Evolutionary conservation across 2,329 filamentous ascomycete genomes (phyloP).

Genomic region (Sporothrix pseudoabietina): DNA sequence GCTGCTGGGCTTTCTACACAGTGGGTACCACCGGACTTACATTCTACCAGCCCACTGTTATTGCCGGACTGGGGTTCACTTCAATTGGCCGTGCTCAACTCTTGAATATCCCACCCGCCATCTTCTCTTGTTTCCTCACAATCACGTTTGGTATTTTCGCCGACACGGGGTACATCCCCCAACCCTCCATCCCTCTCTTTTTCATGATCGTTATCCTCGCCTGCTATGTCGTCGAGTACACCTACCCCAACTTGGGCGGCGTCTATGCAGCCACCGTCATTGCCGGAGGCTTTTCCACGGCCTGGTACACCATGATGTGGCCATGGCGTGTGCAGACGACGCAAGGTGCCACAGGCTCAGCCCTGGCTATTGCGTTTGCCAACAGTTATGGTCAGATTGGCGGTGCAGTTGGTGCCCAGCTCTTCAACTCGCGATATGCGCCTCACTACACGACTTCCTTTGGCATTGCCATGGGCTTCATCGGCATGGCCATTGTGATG

Average conservation of each 20-base stretch:
- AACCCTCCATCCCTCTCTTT: conserved; percentile 24
- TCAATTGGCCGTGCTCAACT: conserved; percentile 51
- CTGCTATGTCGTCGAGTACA: conserved; percentile 30
- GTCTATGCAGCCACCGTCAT: conserved; percentile 50
- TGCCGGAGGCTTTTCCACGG: conserved; percentile 47
- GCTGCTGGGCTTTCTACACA: conserved; percentile 52
- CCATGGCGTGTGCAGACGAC: conserved; percentile 55
- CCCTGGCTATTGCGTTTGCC: conserved; percentile 54
- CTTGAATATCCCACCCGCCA: conserved; percentile 43
- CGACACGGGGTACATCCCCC: conserved; percentile 22
- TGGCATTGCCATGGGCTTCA: conserved; percentile 48
- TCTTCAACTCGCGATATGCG: conserved; percentile 49
- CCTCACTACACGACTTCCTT: conserved; percentile 50
- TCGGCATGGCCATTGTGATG: conserved; percentile 47
- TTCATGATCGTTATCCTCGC: conserved; percentile 29
- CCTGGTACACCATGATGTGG: conserved; percentile 54
- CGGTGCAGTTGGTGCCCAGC: conserved; percentile 51
- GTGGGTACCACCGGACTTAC: conserved; percentile 49
- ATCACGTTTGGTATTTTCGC: conserved; percentile 25
- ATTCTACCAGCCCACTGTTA: conserved; percentile 48
- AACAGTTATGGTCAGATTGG: conserved; percentile 55
- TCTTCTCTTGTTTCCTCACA: conserved; percentile 27
- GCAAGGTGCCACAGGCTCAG: conserved; percentile 50
- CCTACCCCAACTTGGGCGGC: conserved; percentile 34
- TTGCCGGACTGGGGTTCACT: conserved; percentile 37